Evolutionary conservation across 441 rosid genomes (phyloP).

Genomic region (Sinapis alba): DNA sequence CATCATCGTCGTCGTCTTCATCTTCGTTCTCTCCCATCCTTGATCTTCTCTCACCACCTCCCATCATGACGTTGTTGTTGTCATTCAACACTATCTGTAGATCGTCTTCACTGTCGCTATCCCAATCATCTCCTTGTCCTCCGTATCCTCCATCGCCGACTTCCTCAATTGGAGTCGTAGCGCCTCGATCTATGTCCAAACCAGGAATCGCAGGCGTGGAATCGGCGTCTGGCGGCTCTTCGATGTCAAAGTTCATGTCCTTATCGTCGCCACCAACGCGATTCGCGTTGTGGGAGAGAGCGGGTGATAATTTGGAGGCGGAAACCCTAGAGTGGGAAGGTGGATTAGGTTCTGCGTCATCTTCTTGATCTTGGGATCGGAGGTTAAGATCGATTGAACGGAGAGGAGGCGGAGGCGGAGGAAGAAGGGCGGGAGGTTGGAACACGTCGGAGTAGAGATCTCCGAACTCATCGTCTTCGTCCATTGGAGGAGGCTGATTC

Average conservation of each 20-base stretch:
- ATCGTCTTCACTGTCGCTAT: constrained; percentile 98
- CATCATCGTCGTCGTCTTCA: constrained; percentile 59
- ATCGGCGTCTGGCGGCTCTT: constrained; percentile 55
- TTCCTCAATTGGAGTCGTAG: constrained; percentile 19
- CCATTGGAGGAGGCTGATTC: constrained; percentile 52
- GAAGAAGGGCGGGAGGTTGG: constrained; percentile 43
- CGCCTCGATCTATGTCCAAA: constrained; percentile 33
- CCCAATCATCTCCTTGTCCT: constrained; percentile 57
- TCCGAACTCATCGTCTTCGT: constrained; percentile 98
- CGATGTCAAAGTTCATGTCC: constrained; percentile 78
- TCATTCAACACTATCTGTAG: constrained; percentile 93
- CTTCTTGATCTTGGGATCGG: constrained; percentile 40
- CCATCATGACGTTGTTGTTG: constrained; percentile 56
- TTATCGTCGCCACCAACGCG: constrained; percentile 38
- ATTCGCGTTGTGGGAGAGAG: constrained; percentile 22
- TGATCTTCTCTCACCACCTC: constrained; percentile 51
- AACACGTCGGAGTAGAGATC: constrained; percentile 94
- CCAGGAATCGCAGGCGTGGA: constrained; percentile 44
- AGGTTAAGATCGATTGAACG: constrained; percentile 64
- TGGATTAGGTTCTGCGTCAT: constrained; percentile 34
- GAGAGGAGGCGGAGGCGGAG: constrained; percentile 41
- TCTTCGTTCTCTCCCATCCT: constrained; percentile 54
- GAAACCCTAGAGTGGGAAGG: constrained; percentile 55
- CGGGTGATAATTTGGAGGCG: constrained; percentile 33
- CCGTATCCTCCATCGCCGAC: constrained; percentile 29